Conservation (phyloP, 2,329 filamentous ascomycete species). For the Setomelanomma holmii region DNA sequence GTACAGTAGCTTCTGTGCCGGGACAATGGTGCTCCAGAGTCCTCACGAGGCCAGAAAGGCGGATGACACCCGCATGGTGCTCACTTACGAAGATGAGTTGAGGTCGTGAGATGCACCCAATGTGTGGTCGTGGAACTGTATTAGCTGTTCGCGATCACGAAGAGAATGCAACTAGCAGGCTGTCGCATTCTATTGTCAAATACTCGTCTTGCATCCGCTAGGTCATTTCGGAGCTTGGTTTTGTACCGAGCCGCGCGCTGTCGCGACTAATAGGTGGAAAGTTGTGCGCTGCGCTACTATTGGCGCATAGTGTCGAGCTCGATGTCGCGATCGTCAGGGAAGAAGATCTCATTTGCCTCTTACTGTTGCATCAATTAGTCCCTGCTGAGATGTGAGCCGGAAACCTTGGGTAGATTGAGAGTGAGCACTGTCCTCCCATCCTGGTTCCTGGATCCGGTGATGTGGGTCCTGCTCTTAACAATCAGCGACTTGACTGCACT, state of each 20-base stretch:
- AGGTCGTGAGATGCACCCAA: no score
- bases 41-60: background rate
- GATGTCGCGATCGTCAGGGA: background rate
- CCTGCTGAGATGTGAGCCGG: no score
- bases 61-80: conserved; percentile 9
- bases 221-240: background rate
- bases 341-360: background rate
- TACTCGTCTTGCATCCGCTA: background rate
- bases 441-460: no score
- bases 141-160: background rate
- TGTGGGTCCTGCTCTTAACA: no score
- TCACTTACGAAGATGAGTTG: background rate
- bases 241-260: background rate
- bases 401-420: no score
- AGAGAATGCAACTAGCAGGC: background rate
- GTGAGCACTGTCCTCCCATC: no score
- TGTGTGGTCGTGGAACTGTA: no score
- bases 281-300: background rate
- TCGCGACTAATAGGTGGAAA: background rate
- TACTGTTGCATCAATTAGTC: no score
- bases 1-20: conserved; percentile 44
- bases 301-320: background rate
- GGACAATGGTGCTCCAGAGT: conserved; percentile 8
- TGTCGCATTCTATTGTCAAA: background rate
- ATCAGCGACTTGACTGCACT: no score